Conservation (phyloP, 805 yeast species). For the Wickerhamomyces chambardii region DNA sequence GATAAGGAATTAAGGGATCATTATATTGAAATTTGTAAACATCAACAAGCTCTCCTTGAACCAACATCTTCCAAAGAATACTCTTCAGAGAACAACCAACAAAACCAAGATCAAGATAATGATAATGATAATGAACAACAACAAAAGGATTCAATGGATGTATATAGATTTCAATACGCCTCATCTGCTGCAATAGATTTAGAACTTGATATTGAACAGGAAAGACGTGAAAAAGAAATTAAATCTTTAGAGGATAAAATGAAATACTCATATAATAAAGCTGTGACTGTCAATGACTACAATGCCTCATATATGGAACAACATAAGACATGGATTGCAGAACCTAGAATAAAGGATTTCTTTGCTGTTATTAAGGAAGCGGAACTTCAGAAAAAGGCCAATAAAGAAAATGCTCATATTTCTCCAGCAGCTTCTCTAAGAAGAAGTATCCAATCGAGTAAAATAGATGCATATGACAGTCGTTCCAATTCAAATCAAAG, state of each 20-base stretch:
- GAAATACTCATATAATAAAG: not conserved
- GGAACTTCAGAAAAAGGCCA: not conserved
- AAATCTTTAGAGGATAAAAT: not conserved
- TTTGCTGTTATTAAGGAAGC: not conserved
- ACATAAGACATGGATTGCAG: constrained; percentile 7
- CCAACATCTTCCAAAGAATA: not conserved
- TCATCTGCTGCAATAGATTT: no score
- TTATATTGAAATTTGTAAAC: not conserved
- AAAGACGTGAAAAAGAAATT: not conserved
- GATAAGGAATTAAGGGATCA: not conserved
- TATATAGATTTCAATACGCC: no score
- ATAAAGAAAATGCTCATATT: not conserved
- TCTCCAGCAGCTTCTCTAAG: not conserved
- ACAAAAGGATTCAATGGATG: no score
- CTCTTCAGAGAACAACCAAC: no score
- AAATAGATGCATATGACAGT: no score
- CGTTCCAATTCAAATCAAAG: no score
- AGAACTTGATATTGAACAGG: no score
- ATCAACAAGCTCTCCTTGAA: not conserved
- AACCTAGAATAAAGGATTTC: not conserved
- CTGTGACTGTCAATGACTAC: constrained; percentile 1
- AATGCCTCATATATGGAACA: not conserved
- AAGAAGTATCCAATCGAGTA: not conserved
- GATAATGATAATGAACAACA: no score
- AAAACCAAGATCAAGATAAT: no score